Percentiles rank a stretch among this genome's conserved stretches.
phyloP scores from a whole-genome alignment of 495 filamentous ascomycete species.

The Corynascus novoguineensis region DNA sequence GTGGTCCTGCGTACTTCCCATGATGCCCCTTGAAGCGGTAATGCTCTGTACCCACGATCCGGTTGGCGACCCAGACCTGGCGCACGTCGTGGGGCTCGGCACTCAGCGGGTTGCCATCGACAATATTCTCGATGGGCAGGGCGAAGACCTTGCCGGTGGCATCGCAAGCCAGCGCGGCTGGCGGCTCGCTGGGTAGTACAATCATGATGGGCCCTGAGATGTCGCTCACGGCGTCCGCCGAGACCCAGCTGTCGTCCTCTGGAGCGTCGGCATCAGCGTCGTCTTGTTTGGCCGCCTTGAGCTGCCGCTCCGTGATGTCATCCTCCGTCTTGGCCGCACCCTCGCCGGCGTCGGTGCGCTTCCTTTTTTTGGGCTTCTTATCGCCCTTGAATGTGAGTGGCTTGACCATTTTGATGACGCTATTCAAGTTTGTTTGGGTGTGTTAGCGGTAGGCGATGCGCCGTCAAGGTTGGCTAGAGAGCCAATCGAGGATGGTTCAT shows the following conservation, averaged over 20 bases:
- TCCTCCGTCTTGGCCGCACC: conserved; percentile 29
- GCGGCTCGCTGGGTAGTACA: conserved; percentile 62
- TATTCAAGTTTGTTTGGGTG: not conserved
- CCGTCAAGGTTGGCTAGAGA: not conserved
- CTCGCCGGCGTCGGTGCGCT: conserved; percentile 50
- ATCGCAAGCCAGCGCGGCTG: conserved; percentile 75
- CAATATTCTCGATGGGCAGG: conserved; percentile 71
- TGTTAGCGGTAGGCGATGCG: not conserved
- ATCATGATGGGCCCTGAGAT: conserved; percentile 80
- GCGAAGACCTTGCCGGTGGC: conserved; percentile 78
- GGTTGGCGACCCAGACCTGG: conserved; percentile 90
- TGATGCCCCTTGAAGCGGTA: conserved; percentile 83
- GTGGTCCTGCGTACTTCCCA: conserved; percentile 56
- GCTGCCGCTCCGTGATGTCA: conserved; percentile 29
- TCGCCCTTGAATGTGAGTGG: conserved; percentile 93
- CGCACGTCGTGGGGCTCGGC: conserved; percentile 92
- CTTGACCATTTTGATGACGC: conserved; percentile 56
- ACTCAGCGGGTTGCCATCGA: conserved; percentile 68
- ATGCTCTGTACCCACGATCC: conserved; percentile 71
- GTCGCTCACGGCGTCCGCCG: conserved; percentile 68
- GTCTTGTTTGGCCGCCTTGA: conserved; percentile 31
- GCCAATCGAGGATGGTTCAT: too few species aligned
- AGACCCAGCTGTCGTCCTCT: conserved; percentile 85
- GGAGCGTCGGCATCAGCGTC: conserved; percentile 60
- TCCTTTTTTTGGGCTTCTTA: conserved; percentile 89